Evolutionary conservation across 1,284 basidiomycete genomes (phyloP), one percentile per base, ranked within the genome.

Genomic region (Neotropicomus parvogracilis): DNA sequence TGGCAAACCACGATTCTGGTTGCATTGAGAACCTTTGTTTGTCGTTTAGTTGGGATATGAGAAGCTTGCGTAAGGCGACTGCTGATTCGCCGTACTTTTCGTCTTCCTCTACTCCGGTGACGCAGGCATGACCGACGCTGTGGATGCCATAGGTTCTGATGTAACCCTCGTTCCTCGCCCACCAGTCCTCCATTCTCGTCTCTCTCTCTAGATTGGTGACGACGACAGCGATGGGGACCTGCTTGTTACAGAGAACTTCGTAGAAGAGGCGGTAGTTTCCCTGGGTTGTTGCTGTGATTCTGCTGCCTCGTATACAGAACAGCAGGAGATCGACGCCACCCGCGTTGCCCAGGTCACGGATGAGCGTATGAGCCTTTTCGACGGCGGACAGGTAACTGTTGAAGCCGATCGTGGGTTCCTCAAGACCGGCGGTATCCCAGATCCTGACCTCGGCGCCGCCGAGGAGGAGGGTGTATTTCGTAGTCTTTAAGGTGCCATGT

Each of bases 401-500:
- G 58, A 69, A 20, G 2, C 56, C 33, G 57, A 64, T 42, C 17
- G 56, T 60, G 26, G 67, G 67, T 46, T 75, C 72, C 37, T 72
- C 59, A 9, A 74, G 66, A 24, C 74, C 74, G 6, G 65, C 63
- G 14, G 72, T 74, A 45, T 73, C 72, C 54, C 65, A 74, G 19
- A 74, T 52, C 14, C 41, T 45, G 49, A 59, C 39, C 4, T 51
- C 29, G 11, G 36, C 13, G 19, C 6, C 28, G 1, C 24, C 24
- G 26, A 68, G 20, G 12, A 37, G 5, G 32, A 65, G 28, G 32
- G n/a, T 34, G 34, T 68, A 46, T 19, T 41, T 44, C 16, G 54
- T 62, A 8, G 63, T 62, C 24, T 56, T 50, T 13, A 67, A 24
- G 21, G 66, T 65, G 24, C 65, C 57, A 4, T 53, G 49, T 37